Percentiles rank a stretch among this genome's conserved stretches.
phyloP scores from a whole-genome alignment of 176 grass and related monocot genomes.

The Oryza glaberrima region DNA sequence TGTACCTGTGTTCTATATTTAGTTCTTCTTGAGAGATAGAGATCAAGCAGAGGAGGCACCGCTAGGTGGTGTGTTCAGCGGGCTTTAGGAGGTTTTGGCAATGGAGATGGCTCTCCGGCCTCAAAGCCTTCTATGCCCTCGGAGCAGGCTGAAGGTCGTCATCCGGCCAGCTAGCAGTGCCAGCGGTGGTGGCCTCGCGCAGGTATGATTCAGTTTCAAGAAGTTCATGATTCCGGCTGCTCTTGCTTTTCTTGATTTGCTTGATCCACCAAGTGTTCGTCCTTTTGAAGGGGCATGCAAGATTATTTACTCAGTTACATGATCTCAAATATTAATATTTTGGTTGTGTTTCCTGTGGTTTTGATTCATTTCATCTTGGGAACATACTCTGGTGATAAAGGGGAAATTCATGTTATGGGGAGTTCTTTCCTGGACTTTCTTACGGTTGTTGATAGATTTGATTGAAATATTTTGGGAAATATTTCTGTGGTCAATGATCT shows the following conservation, averaged over 20 bases:
- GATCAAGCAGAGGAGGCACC: background rate
- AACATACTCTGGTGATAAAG: background rate
- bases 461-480: background rate
- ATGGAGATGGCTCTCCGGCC: conserved; percentile 51
- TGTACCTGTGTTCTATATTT: conserved; percentile 1
- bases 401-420: background rate
- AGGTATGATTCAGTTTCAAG: conserved; percentile 15
- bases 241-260: background rate
- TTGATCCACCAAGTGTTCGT: background rate
- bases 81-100: conserved; percentile 12
- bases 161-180: background rate
- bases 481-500: background rate
- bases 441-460: background rate
- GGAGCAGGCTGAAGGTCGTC: background rate
- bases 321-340: background rate
- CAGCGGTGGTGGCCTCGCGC: background rate
- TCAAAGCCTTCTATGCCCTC: conserved; percentile 23
- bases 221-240: background rate
- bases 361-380: background rate
- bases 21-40: background rate
- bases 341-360: background rate
- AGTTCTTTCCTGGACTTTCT: background rate
- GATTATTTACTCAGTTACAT: background rate
- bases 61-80: background rate
- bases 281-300: background rate